phyloP scores from a whole-genome alignment of 129 eudicot species.

The Flaveria trinervia region DNA sequence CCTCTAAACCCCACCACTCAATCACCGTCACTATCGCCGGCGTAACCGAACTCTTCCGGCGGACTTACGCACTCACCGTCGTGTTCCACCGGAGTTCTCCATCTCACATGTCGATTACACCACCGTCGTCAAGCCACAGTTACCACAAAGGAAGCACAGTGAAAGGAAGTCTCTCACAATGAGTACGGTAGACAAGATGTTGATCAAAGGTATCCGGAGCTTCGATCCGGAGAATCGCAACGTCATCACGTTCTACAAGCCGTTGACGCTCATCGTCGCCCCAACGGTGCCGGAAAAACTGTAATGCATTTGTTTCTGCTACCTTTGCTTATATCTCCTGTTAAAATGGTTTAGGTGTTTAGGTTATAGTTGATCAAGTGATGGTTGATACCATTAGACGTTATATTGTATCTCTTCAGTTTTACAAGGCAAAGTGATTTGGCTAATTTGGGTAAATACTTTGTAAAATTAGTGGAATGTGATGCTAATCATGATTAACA shows the following conservation, averaged over 20 bases:
- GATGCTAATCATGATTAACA: background rate
- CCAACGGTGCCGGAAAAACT: slow-evolving; percentile 97
- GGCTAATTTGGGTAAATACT: background rate
- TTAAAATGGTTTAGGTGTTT: background rate
- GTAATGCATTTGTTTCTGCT: slow-evolving; percentile 31
- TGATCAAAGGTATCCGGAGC: slow-evolving; percentile 95
- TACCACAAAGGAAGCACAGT: background rate
- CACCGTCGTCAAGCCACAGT: background rate
- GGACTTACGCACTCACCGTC: background rate
- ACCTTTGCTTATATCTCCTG: background rate
- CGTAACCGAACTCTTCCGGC: slow-evolving; percentile 9
- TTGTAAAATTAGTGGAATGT: background rate
- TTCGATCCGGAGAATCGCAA: slow-evolving; percentile 95
- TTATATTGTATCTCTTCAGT: background rate
- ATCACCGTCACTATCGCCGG: slow-evolving; percentile 12
- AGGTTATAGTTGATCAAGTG: background rate
- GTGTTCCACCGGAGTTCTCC: background rate
- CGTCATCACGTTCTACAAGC: slow-evolving; percentile 88
- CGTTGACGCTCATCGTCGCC: slow-evolving; percentile 86
- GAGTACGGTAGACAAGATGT: slow-evolving; percentile 97
- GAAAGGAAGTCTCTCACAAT: slow-evolving; percentile 36
- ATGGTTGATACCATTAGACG: background rate
- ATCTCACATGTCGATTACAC: background rate
- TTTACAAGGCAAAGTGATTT: background rate
- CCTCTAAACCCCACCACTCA: slow-evolving; percentile 21